These are phyloP conservation scores for Parietaria judaica DNA, from an alignment of 306 rosid genomes.

Conservation along the genomic window DNA sequence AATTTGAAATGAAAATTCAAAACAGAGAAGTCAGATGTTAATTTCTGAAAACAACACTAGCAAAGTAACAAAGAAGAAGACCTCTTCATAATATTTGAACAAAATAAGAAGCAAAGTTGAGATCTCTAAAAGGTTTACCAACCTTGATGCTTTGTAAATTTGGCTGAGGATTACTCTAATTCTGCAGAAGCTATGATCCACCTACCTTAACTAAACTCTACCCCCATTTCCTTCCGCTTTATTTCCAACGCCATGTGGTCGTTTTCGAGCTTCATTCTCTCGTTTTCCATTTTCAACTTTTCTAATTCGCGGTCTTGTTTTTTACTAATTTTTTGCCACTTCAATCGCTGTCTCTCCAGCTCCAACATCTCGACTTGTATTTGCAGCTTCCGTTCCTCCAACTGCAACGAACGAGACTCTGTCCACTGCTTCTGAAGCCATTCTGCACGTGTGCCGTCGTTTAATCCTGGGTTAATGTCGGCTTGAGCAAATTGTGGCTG, in stretches of 20 bases:
- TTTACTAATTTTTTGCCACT: slow-evolving; percentile 76
- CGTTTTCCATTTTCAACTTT: slow-evolving; percentile 69
- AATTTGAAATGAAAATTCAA: too few relatives aligned
- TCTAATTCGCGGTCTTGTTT: slow-evolving; percentile 79
- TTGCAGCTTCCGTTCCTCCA: slow-evolving; percentile 80
- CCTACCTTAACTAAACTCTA: slow-evolving; percentile 36
- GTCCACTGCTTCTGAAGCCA: slow-evolving; percentile 66
- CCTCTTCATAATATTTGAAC: slow-evolving; percentile 6
- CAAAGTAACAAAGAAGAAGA: slow-evolving; percentile 13
- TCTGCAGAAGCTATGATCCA: slow-evolving; percentile 12
- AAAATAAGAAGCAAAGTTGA: slow-evolving; percentile 14
- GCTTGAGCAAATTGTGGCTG: slow-evolving; percentile 30
- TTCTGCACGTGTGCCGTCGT: slow-evolving; percentile 46
- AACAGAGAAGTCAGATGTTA: too few relatives aligned
- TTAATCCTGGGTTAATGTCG: slow-evolving; percentile 41
- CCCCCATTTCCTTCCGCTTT: slow-evolving; percentile 53
- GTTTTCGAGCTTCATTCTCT: slow-evolving; percentile 80
- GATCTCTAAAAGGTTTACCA: slow-evolving; percentile 22
- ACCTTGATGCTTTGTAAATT: slow-evolving; percentile 14
- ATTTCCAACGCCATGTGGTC: slow-evolving; percentile 60
- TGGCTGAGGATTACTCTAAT: slow-evolving; percentile 15
- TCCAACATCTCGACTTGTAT: slow-evolving; percentile 70
- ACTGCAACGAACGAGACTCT: slow-evolving; percentile 52
- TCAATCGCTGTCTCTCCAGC: slow-evolving; percentile 65
- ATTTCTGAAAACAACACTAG: slow-evolving; percentile 4